phyloP scores from a whole-genome alignment of 768 basidiomycete genomes.

The Mycena floridula region DNA sequence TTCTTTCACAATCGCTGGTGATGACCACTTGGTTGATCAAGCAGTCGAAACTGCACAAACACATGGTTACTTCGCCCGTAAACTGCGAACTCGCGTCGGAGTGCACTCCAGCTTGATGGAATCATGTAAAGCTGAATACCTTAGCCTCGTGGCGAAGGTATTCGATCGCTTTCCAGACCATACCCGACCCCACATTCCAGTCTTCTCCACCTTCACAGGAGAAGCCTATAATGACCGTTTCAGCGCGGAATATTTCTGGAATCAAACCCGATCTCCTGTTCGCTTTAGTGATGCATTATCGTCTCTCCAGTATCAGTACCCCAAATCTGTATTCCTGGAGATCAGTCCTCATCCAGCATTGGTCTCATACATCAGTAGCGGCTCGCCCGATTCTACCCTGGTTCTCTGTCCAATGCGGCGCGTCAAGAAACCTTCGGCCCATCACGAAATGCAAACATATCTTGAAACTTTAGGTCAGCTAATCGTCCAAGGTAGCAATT shows the following conservation, averaged over 20 bases:
- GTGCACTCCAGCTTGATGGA: constrained; percentile 36
- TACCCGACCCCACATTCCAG: constrained; percentile 18
- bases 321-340: constrained; percentile 27
- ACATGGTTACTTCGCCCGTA: constrained; percentile 26
- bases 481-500: constrained; percentile 20
- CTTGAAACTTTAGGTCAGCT: constrained; percentile 23
- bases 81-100: constrained; percentile 28
- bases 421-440: constrained; percentile 11
- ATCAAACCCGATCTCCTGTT: constrained; percentile 29
- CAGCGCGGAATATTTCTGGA: constrained; percentile 35
- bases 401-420: constrained; percentile 23
- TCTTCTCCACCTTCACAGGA: constrained; percentile 33
- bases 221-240: constrained; percentile 15
- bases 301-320: constrained; percentile 13
- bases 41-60: constrained; percentile 22
- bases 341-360: constrained; percentile 34
- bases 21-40: constrained; percentile 17
- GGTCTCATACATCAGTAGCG: constrained; percentile 21
- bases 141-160: constrained; percentile 19
- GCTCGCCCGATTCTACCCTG: constrained; percentile 10
- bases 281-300: constrained; percentile 27
- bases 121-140: constrained; percentile 23
- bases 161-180: constrained; percentile 26
- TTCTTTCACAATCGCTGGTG: constrained; percentile 33
- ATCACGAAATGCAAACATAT: constrained; percentile 19